A percentile compares a stretch with the other conserved stretches of the same genome.
Evolutionary conservation across 2,329 filamentous ascomycete species (phyloP).

Genomic region (Teratosphaeria destructans): DNA sequence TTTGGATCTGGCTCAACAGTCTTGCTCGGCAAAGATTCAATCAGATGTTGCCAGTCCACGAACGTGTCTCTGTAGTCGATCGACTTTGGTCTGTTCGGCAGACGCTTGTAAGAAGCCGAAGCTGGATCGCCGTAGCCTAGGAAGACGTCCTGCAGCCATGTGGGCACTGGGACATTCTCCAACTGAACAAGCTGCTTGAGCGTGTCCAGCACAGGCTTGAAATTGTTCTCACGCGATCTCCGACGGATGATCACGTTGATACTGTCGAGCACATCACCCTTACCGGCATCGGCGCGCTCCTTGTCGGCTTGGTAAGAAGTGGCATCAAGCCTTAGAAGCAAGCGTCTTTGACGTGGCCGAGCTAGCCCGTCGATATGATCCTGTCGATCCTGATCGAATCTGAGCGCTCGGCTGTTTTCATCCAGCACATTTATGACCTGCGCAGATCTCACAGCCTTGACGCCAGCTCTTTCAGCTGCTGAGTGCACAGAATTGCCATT

Average conservation of each 20-base stretch:
- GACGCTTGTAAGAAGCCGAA: slow-evolving; percentile 72
- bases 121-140: slow-evolving; percentile 92
- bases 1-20: slow-evolving; percentile 69
- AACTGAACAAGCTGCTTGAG: slow-evolving; percentile 78
- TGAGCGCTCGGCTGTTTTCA: slow-evolving; percentile 65
- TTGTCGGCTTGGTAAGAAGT: slow-evolving; percentile 68
- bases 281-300: slow-evolving; percentile 53
- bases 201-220: slow-evolving; percentile 84
- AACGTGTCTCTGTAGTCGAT: slow-evolving; percentile 93
- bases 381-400: slow-evolving; percentile 42
- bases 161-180: slow-evolving; percentile 65
- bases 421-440: slow-evolving; percentile 80
- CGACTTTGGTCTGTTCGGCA: slow-evolving; percentile 65
- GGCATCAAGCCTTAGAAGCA: slow-evolving; percentile 75
- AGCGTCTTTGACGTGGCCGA: slow-evolving; percentile 52
- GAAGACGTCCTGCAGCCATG: slow-evolving; percentile 94
- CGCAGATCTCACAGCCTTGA: slow-evolving; percentile 66
- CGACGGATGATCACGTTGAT: slow-evolving; percentile 82
- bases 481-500: slow-evolving; percentile 44
- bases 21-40: slow-evolving; percentile 81
- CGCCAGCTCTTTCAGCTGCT: slow-evolving; percentile 51
- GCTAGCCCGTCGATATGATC: slow-evolving; percentile 45
- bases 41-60: slow-evolving; percentile 85
- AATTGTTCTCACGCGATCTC: slow-evolving; percentile 87
- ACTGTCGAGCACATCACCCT: slow-evolving; percentile 66